Percentiles rank a stretch among this genome's conserved stretches.
Conservation (phyloP, 139 green algal genomes). For the Chlamydomonas sp. region DNA sequence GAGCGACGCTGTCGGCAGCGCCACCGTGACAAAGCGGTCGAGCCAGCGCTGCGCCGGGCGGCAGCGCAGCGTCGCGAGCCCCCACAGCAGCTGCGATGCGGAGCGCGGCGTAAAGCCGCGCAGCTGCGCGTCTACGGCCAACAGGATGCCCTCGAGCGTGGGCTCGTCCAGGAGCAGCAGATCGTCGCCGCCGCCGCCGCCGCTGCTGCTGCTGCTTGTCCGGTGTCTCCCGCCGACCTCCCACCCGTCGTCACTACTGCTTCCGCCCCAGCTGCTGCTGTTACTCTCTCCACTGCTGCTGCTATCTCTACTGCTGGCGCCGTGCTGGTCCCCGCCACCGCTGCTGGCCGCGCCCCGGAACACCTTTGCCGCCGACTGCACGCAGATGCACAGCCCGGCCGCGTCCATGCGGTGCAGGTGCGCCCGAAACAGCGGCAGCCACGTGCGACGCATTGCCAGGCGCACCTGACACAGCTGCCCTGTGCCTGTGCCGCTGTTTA, state of each 20-base stretch:
- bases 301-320: neutral
- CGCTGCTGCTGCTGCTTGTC: neutral
- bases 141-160: neutral
- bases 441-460: neutral
- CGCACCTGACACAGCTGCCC: neutral
- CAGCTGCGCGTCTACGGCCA: neutral
- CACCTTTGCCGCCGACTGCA: neutral
- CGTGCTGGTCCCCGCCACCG: neutral
- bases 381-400: conserved; percentile 2
- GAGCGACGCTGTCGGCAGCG: neutral
- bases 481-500: neutral
- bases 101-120: neutral
- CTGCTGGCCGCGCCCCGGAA: neutral
- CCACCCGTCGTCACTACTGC: neutral
- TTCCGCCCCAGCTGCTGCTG: neutral
- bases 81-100: conserved; percentile 6
- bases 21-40: neutral
- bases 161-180: neutral
- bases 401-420: neutral
- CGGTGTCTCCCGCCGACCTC: too few relatives aligned
- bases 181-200: neutral
- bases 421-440: neutral
- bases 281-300: neutral
- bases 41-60: neutral
- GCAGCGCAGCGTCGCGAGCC: neutral